Base-by-base conservation (phyloP, 352 stramenopile genomes). In the Pythium aphanidermatum region DNA sequence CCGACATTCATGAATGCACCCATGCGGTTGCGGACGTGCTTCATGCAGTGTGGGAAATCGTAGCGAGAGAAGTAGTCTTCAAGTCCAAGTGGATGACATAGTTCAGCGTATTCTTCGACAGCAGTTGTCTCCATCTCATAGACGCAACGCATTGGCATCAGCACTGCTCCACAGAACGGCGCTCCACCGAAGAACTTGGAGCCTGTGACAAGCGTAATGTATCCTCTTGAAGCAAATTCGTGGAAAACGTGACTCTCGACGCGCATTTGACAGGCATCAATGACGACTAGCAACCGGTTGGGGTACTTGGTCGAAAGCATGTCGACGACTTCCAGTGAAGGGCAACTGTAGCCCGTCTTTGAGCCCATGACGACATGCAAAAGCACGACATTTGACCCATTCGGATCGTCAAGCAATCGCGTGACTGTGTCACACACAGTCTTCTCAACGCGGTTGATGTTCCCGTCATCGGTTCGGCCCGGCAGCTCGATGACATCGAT, bases 161-260 rank as follows among this genome's bases (percentile, higher is more conserved):
- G 47, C 36, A 95, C 74, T 3, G 76, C 79, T 43, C 85, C 85
- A 36, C 81, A 92, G 53, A 95, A 95, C 3, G 85, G 85, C 0
- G 79, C 82, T 6, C 81, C 85, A 13, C 68, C 81, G 40, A 89
- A 95, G 55, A 93, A 95, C 60, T 95, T 95, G 35, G 81, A 94
- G 23, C 81, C 83, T 3, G 85, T 95, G 17, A 88, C 66, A 12
- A 95, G 64, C 25, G 78, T 80, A 3, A 95, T 45, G 36, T 82
- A 94, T 3, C 79, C 77, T 16, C 72, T 75, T 16, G 50, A 36
- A 2, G 55, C 47, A 53, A 90, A 94, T 55, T 83, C 65, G 41
- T 67, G 65, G 47, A 92, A 83, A 13, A 74, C 45, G 6, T 50
- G 58, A 44, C 64, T 60, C 28, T 91, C 69, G 13, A 90, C 55